These are phyloP conservation scores for Yamadazyma paraphyllophila DNA, from an alignment of 805 yeast genomes.

Conservation along the genomic window DNA sequence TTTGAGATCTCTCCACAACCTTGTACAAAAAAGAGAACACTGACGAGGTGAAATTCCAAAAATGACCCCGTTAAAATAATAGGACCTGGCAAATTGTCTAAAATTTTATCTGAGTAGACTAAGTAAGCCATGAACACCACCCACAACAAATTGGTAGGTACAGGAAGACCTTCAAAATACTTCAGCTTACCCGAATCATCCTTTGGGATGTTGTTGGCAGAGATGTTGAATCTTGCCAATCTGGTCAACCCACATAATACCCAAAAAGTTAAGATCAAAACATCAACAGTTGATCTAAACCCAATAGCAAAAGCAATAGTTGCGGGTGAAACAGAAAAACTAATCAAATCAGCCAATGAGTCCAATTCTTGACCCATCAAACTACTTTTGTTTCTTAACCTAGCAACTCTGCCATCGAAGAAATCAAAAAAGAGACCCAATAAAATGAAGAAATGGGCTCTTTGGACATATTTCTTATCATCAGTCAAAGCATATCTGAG, in stretches of 20 bases:
- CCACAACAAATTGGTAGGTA: conserved; percentile 80
- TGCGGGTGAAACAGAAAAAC: conserved; percentile 96
- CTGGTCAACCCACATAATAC: conserved; percentile 92
- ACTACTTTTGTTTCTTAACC: conserved; percentile 87
- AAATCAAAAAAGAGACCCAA: conserved; percentile 93
- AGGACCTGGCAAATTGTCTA: conserved; percentile 66
- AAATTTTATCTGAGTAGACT: conserved; percentile 51
- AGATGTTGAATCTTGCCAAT: conserved; percentile 92
- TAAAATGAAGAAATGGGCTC: conserved; percentile 88
- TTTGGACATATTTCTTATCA: conserved; percentile 66
- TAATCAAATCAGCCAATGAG: conserved; percentile 90
- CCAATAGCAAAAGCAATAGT: conserved; percentile 90
- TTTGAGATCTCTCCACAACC: conserved; percentile 93
- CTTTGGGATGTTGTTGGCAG: conserved; percentile 90
- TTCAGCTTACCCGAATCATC: conserved; percentile 83
- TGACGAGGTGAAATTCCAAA: conserved; percentile 74
- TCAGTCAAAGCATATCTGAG: conserved; percentile 74
- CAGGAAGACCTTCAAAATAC: conserved; percentile 95
- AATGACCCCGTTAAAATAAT: conserved; percentile 50
- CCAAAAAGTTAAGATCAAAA: conserved; percentile 71
- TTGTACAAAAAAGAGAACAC: conserved; percentile 62
- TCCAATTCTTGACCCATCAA: conserved; percentile 97
- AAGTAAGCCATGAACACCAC: conserved; percentile 71
- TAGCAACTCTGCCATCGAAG: conserved; percentile 95
- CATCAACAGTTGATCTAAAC: conserved; percentile 79